Evolutionary conservation across 2,329 filamentous ascomycete species (phyloP).

Genomic region (Zymoseptoria pseudotritici): DNA sequence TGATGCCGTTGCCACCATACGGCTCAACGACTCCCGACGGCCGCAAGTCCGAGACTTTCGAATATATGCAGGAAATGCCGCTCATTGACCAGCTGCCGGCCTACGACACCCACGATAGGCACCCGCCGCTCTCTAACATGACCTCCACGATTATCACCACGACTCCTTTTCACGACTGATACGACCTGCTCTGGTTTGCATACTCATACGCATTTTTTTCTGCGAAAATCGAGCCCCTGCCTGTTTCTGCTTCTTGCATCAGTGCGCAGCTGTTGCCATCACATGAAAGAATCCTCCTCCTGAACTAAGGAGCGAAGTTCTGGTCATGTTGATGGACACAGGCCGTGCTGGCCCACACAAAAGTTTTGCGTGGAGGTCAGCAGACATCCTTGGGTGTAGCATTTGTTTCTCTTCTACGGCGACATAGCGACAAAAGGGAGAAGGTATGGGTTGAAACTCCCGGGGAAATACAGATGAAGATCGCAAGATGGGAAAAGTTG

Average conservation of each 20-base stretch:
- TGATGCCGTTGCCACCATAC: slow-evolving; percentile 41
- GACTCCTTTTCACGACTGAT: slow-evolving; percentile 22
- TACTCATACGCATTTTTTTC: slow-evolving; percentile 11
- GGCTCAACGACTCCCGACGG: slow-evolving; percentile 21
- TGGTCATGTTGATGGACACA: not conserved
- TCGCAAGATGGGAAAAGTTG: not conserved
- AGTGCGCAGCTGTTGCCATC: slow-evolving; percentile 9
- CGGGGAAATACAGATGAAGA: not conserved
- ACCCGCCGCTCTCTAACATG: slow-evolving; percentile 8
- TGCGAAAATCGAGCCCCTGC: slow-evolving; percentile 25
- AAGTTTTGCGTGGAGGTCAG: slow-evolving; percentile 8
- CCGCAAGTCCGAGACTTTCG: slow-evolving; percentile 28
- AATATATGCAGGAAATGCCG: slow-evolving; percentile 19
- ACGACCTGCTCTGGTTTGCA: slow-evolving; percentile 2
- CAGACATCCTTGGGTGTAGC: slow-evolving; percentile 9
- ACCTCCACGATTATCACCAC: slow-evolving; percentile 1
- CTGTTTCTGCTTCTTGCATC: slow-evolving; percentile 21
- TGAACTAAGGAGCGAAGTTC: not conserved
- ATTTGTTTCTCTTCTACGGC: slow-evolving; percentile 4
- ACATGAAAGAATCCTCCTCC: not conserved
- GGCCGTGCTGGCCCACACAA: slow-evolving; percentile 14
- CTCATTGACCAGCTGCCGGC: slow-evolving; percentile 25
- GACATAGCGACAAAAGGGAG: not conserved
- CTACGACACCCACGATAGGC: slow-evolving; percentile 22
- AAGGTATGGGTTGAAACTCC: not conserved